Evolutionary conservation across 2,329 filamentous ascomycete species (phyloP), one percentile per base, ranked within the genome.

Genomic region (Parastagonospora nodorum): DNA sequence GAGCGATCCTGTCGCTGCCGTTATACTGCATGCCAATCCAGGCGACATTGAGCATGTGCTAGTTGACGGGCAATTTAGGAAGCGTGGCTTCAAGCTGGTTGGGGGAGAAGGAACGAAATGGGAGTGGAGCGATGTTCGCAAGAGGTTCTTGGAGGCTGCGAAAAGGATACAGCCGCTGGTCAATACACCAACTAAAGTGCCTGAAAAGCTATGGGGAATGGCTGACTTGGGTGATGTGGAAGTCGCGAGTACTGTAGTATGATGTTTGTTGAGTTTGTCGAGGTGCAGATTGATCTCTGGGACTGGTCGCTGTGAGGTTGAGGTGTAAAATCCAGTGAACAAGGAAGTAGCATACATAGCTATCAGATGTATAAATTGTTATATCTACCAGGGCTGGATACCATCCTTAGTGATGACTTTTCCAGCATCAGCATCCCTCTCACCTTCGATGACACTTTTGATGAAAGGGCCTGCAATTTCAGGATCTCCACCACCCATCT

Each of bases 1-100:
- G 80, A 68, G 55, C 5, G 82, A 84, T 48, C 80, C 82, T 0
- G 75, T 85, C 3, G 82, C 82, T 0, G 83, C 83, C 0, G 71
- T 85, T 1, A 77, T 85, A 24, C 66, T 85, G 29, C 82, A 85
- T 50, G 77, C 81, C 1, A 80, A 75, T 45, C 76, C 81, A 2
- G 81, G 78, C 0, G 81, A 85, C 48, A 71, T 85, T 16, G 63
- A 77, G 45, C 72, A 80, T 43, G 82, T 84, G 0, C 50, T 82
- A 8, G 76, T 84, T 0, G 75, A 78, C 43, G 82, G 82, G 0
- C 61, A 72, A 46, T 82, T 79, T 40, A 63, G 67, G 41, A 85
- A 84, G 69, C 64, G 72, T 6, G 72, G 79, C 12, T 70, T 77
- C 67, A 62, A 55, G 47, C 56, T 80, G 8, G 58, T 66, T 0